phyloP scores from a whole-genome alignment of 78 protist species.

The Speleostelium caveatum region DNA sequence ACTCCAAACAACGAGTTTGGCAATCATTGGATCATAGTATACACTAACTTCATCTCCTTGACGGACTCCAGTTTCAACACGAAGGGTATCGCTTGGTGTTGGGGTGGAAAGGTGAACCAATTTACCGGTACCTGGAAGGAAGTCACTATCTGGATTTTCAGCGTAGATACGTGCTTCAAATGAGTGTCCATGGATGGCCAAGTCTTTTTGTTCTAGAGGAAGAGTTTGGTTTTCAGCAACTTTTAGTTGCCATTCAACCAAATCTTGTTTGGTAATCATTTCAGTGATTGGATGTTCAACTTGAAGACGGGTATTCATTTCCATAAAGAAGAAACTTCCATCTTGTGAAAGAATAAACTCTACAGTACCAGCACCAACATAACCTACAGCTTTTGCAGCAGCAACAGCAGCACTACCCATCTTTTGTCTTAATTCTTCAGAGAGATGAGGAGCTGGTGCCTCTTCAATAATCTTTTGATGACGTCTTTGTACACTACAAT shows the following conservation, averaged over 20 bases:
- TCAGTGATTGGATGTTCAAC: constrained; percentile 97
- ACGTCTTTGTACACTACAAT: constrained; percentile 97
- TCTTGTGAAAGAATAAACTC: constrained; percentile 91
- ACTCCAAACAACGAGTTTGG: constrained; percentile 92
- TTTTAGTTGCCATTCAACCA: constrained; percentile 92
- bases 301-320: constrained; percentile 94
- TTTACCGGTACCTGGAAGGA: constrained; percentile 93
- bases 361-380: constrained; percentile 98
- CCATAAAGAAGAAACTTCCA: constrained; percentile 92
- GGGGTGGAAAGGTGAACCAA: constrained; percentile 85
- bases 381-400: constrained; percentile 95
- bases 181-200: constrained; percentile 83
- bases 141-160: constrained; percentile 91
- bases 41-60: constrained; percentile 93
- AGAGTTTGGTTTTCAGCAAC: constrained; percentile 78
- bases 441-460: constrained; percentile 92
- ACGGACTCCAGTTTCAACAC: constrained; percentile 90
- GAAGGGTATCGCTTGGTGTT: constrained; percentile 3
- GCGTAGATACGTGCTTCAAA: constrained; percentile 96
- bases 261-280: constrained; percentile 90
- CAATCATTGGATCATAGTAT: constrained; percentile 96
- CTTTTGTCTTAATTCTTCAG: constrained; percentile 80
- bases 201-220: constrained; percentile 80
- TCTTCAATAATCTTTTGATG: constrained; percentile 98
- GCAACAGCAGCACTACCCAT: constrained; percentile 95